Evolutionary conservation across 129 eudicot genomes (phyloP).

Genomic region (carrot (Daucus carota)): DNA sequence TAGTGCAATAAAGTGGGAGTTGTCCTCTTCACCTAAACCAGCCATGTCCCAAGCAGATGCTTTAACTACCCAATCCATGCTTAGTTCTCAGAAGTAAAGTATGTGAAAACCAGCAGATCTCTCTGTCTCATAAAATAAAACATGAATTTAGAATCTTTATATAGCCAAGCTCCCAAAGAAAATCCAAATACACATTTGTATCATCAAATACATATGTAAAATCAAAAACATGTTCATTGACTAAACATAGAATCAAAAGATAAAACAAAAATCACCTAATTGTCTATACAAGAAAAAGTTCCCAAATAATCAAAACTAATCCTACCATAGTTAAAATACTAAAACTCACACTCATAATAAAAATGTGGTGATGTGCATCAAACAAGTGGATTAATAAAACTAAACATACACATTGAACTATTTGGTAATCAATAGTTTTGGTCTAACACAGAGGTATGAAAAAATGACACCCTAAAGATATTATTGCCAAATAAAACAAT

Average conservation of each 20-base stretch:
- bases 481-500: not conserved
- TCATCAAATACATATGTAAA: not conserved
- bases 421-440: not conserved
- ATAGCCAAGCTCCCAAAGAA: not conserved
- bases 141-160: not conserved
- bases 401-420: not conserved
- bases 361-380: not conserved
- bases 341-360: not conserved
- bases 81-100: not conserved
- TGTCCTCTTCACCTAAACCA: slow-evolving; percentile 24
- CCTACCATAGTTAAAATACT: not conserved
- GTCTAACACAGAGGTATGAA: too few relatives aligned
- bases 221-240: not conserved
- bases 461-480: not conserved
- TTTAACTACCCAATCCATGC: slow-evolving; percentile 39
- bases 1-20: slow-evolving; percentile 9
- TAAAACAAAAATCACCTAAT: not conserved
- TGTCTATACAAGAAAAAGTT: not conserved
- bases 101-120: not conserved
- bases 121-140: not conserved
- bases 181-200: not conserved
- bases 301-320: not conserved
- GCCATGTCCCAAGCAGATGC: slow-evolving; percentile 34
- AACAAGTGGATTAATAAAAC: not conserved
- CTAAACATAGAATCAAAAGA: not conserved